Evolutionary conservation across 2,329 filamentous ascomycete species (phyloP).

Genomic region (Blastomyces gilchristii): DNA sequence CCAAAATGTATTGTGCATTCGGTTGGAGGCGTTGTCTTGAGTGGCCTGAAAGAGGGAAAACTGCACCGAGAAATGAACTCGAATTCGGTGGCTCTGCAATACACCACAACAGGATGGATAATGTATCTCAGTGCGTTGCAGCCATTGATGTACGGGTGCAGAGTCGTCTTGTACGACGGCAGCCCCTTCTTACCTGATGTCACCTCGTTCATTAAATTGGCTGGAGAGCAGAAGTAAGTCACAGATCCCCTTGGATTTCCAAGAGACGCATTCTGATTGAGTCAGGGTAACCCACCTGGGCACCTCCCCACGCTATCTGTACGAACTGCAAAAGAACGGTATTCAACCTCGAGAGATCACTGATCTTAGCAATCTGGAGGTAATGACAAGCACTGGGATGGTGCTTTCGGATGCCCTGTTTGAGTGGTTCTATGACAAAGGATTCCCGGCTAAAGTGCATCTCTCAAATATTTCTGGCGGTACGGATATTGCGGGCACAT

Average conservation of each 20-base stretch:
- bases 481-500: constrained; percentile 53
- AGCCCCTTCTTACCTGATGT: constrained; percentile 65
- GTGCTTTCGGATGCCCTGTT: constrained; percentile 66
- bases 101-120: constrained; percentile 72
- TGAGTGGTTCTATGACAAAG: constrained; percentile 67
- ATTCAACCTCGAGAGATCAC: constrained; percentile 53
- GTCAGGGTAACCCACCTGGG: constrained; percentile 58
- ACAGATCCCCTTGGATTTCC: neutral
- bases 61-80: constrained; percentile 42
- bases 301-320: constrained; percentile 65
- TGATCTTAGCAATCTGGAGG: constrained; percentile 51
- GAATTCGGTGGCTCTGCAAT: constrained; percentile 43
- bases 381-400: constrained; percentile 69
- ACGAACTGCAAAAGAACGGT: constrained; percentile 56
- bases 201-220: constrained; percentile 51
- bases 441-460: constrained; percentile 57
- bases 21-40: constrained; percentile 30
- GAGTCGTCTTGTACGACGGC: constrained; percentile 68
- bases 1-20: constrained; percentile 82
- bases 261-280: constrained; percentile 1
- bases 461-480: constrained; percentile 67
- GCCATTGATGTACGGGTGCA: constrained; percentile 50
- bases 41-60: constrained; percentile 48
- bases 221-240: constrained; percentile 45
- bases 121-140: constrained; percentile 64